phyloP scores from a whole-genome alignment of 2,329 filamentous ascomycete genomes.

The Hymenoscyphus fructigenus region DNA sequence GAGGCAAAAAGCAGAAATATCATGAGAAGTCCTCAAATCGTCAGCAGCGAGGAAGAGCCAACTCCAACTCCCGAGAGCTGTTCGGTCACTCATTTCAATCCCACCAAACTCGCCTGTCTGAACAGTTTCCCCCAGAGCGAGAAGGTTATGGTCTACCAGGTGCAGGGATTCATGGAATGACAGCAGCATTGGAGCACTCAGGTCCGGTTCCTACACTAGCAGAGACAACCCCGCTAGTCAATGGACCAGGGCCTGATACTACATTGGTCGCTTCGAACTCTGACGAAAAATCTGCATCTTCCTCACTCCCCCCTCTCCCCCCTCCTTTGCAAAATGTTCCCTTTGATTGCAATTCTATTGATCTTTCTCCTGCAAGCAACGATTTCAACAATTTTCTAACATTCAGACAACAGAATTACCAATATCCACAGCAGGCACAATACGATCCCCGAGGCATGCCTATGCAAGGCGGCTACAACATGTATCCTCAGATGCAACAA shows the following conservation, averaged over 20 bases:
- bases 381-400: constrained; percentile 61
- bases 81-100: constrained; percentile 22
- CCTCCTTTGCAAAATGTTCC: constrained; percentile 32
- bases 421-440: constrained; percentile 50
- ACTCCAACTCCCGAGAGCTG: constrained; percentile 27
- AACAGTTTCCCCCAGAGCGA: constrained; percentile 25
- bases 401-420: constrained; percentile 62
- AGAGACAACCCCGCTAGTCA: constrained; percentile 16
- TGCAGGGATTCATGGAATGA: constrained; percentile 18
- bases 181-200: constrained; percentile 22
- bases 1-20: constrained; percentile 20
- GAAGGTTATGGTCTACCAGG: constrained; percentile 23
- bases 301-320: constrained; percentile 31
- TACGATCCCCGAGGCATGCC: constrained; percentile 47
- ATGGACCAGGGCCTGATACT: constrained; percentile 19
- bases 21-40: constrained; percentile 33
- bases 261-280: constrained; percentile 19
- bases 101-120: constrained; percentile 18
- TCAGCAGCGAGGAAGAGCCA: constrained; percentile 21
- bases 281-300: constrained; percentile 21
- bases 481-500: constrained; percentile 50
- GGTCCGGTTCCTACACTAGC: constrained; percentile 22
- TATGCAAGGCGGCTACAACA: constrained; percentile 38
- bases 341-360: constrained; percentile 40
- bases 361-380: constrained; percentile 68